Evolutionary conservation across 345 rosid species (phyloP), one percentile per base, ranked within the genome.

Genomic region (Ricinus communis): DNA sequence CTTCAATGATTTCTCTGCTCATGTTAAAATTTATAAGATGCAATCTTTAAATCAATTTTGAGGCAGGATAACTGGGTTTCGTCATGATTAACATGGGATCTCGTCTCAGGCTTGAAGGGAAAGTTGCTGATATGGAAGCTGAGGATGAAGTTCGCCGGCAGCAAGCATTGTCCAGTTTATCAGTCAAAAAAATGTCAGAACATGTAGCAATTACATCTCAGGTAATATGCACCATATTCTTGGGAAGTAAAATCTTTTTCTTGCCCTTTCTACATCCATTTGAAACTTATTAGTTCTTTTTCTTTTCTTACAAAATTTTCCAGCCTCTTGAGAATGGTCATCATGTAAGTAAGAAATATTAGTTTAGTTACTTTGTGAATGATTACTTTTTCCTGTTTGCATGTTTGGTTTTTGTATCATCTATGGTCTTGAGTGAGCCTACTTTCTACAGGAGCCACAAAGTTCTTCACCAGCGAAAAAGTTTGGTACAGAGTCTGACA

Each of bases 271-370:
- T 30, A n/a, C 24, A 9, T 28, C 36, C 30, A 19, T 54, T 68
- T 56, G n/a, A 46, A 59, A 49, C 68, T 60, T 27, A 19, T 49
- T 3, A 25, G 11, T 38, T 47, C 36, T 36, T 59, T n/a, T 40
- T n/a, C 50, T 27, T 73, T 47, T 58, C 15, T 71, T 36, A 40
- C 62, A 22, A 65, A 56, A 75, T 77, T 82, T 88, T 53, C 28
- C 77, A 96, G 99, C 82, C 76, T 76, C 53, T 84, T 82, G 96
- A 89, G 81, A 96, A 96, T 86, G 98, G 98, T 70, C 84, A 88
- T 81, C 87, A 70, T 80, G 66, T 77, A 66, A 84, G 78, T 80
- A 83, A 83, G 72, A 85, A 74, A 74, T 78, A 28, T 46, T 65
- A 81, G 72, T 80, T 91, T 90, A 74, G 60, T 67, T 19, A 30